Evolutionary conservation across 768 basidiomycete species (phyloP).

Genomic region (Mycena latifolia): DNA sequence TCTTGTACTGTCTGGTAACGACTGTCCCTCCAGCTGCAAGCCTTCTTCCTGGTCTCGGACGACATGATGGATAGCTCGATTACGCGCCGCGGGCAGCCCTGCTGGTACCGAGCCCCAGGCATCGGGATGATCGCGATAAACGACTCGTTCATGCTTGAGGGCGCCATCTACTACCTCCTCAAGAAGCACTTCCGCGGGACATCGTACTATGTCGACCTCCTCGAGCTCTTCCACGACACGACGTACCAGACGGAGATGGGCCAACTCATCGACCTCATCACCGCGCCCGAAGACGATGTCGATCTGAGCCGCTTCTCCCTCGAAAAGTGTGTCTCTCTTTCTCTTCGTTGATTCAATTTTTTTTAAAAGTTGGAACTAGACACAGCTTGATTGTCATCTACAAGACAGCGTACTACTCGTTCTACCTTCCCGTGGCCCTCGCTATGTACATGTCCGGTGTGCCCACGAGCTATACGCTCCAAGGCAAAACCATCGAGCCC

Average conservation of each 20-base stretch:
- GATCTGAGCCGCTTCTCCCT: conserved; percentile 92
- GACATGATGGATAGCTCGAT: conserved; percentile 98
- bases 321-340: conserved; percentile 66
- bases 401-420: conserved; percentile 98
- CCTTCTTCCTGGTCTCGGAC: conserved; percentile 96
- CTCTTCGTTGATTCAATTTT: background rate
- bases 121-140: conserved; percentile 94
- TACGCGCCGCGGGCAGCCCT: conserved; percentile 94
- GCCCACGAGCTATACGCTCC: conserved; percentile 58
- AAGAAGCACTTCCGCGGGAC: conserved; percentile 88
- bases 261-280: conserved; percentile 95
- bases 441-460: conserved; percentile 86
- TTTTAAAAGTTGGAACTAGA: conserved; percentile 55
- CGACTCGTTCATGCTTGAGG: conserved; percentile 96
- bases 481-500: conserved; percentile 54
- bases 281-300: conserved; percentile 91
- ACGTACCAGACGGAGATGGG: conserved; percentile 96
- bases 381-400: conserved; percentile 94
- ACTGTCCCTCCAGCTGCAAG: conserved; percentile 78
- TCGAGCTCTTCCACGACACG: conserved; percentile 93
- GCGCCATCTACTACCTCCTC: conserved; percentile 91
- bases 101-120: conserved; percentile 82
- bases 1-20: background rate
- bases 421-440: conserved; percentile 97
- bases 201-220: conserved; percentile 86